Base-by-base conservation (phyloP, 805 yeast genomes). In the Barnettozyma sp. region DNA sequence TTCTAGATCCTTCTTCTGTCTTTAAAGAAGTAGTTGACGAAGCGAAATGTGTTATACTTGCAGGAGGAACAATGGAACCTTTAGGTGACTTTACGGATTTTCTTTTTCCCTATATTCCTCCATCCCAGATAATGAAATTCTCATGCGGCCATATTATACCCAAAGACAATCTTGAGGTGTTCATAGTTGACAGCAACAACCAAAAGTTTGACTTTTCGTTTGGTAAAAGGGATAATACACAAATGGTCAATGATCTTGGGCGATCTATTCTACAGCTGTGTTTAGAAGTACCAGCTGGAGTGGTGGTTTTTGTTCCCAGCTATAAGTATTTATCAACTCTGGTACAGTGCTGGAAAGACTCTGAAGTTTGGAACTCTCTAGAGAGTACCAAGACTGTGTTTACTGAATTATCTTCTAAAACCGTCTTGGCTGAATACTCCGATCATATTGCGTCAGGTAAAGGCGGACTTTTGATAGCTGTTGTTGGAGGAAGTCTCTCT, bases 31-130 rank as follows among this genome's bases (percentile, higher is more conserved):
- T 90, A 3, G 73, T 84, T 0, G 74, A 75, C 3, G 70, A 74
- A 11, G 67, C 86, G 0, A 68, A 68, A 44, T 79, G 88, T 55
- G 81, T 88, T 0, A 63, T 90, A 2, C 54, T 88, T 3, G 92
- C 95, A 2, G 97, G 97, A 23, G 97, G 97, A 11, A 88, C 97
- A 0, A 85, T 87, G 95, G 90, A 83, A 52, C 97, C 97, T 0
- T 65, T 78, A 22, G 51, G 65, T n/a, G 95, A 88, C 44, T 82
- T 78, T 52, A 58, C 70, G 6, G 63, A 73, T n/a, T 73, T 68
- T 43, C 58, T 87, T 24, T 74, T 84, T 33, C 94, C 94, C 0
- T 68, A 72, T 28, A 37, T 81, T 3, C 46, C 65, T 2, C 43
- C 58, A 0, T 36, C 49, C 0, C 45, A 68, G 28, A 66, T 83